Evolutionary conservation across 306 rosid genomes (phyloP).

Genomic region (Dalbergia oliveri): DNA sequence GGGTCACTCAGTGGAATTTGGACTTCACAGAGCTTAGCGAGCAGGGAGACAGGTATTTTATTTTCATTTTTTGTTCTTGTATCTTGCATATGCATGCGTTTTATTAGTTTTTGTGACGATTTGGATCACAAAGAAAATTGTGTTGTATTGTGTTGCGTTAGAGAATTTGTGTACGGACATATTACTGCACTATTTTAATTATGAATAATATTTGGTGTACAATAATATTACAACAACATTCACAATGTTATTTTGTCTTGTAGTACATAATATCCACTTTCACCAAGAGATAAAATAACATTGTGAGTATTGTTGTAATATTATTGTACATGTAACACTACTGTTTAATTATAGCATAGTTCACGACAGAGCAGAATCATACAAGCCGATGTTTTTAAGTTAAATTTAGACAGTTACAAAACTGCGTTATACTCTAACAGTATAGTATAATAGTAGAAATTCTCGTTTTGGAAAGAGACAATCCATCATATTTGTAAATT

Average conservation of each 20-base stretch:
- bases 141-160: background rate
- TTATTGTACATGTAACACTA: no score
- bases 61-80: background rate
- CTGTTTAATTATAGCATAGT: no score
- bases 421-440: no score
- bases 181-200: background rate
- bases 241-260: no score
- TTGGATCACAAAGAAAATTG: background rate
- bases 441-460: no score
- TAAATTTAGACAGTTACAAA: background rate
- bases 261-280: no score
- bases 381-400: background rate
- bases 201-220: no score
- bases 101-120: background rate
- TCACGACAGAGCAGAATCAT: background rate
- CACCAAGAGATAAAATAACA: no score
- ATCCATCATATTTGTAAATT: constrained; percentile 1
- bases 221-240: no score
- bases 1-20: constrained; percentile 97
- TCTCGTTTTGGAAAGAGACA: background rate
- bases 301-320: no score
- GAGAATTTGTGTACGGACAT: background rate
- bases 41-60: constrained; percentile 87
- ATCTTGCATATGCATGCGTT: background rate
- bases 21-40: constrained; percentile 94